Percentiles rank a stretch among this genome's conserved stretches.
Evolutionary conservation across 2,329 filamentous ascomycete genomes (phyloP).

Genomic region (Phyllosticta citriasiana): DNA sequence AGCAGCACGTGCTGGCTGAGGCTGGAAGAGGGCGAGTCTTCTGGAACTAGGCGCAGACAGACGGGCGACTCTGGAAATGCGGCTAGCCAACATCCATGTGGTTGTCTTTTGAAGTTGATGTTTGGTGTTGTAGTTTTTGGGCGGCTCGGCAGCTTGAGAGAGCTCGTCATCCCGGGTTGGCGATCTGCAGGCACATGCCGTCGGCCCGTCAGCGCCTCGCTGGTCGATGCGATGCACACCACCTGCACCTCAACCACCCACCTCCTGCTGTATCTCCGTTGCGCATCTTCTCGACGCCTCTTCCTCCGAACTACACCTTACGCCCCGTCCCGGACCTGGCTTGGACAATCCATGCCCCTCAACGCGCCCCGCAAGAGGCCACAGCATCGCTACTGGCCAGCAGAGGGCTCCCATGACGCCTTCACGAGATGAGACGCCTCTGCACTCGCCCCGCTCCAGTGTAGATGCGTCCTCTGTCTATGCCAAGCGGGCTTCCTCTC

Average conservation of each 20-base stretch:
- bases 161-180: neutral
- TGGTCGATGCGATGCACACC: constrained; percentile 7
- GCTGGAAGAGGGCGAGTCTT: neutral
- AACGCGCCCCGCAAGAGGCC: constrained; percentile 8
- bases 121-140: neutral
- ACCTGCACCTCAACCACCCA: neutral
- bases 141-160: no score
- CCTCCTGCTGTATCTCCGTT: neutral
- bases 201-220: constrained; percentile 5
- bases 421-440: constrained; percentile 29
- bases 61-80: neutral
- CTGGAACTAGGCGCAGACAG: neutral
- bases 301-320: neutral
- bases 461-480: constrained; percentile 53
- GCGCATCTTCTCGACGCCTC: constrained; percentile 4
- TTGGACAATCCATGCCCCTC: constrained; percentile 10
- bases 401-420: constrained; percentile 27
- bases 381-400: constrained; percentile 1
- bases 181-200: constrained; percentile 10
- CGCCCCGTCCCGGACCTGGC: neutral
- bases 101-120: neutral
- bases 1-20: constrained; percentile 2
- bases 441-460: constrained; percentile 28
- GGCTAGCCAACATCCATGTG: neutral
- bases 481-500: constrained; percentile 49